Evolutionary conservation across 768 basidiomycete species (phyloP).

Genomic region (Neoboletus subvelutipes): DNA sequence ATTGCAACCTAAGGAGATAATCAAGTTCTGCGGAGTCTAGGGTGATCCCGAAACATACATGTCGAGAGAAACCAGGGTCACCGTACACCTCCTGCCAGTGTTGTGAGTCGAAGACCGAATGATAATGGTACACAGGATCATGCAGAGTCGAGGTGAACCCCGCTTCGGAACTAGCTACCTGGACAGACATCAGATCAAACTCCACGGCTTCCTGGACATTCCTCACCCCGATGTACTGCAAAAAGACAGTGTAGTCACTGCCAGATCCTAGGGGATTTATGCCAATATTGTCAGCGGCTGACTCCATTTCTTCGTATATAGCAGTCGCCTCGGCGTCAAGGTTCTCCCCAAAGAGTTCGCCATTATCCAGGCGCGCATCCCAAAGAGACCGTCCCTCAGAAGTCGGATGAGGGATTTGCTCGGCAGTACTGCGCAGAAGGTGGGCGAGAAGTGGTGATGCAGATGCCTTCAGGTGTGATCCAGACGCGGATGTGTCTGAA

Average conservation of each 20-base stretch:
- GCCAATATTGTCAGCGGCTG: constrained; percentile 36
- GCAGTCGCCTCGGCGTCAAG: constrained; percentile 30
- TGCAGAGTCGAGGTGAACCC: constrained; percentile 36
- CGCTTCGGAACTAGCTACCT: constrained; percentile 37
- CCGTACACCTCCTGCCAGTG: constrained; percentile 73
- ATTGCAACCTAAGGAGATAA: constrained; percentile 51
- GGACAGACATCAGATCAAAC: constrained; percentile 3
- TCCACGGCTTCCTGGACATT: background rate
- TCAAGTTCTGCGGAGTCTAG: constrained; percentile 1
- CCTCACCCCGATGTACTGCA: constrained; percentile 73
- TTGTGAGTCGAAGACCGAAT: constrained; percentile 70
- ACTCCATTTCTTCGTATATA: constrained; percentile 26
- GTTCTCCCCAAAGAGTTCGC: constrained; percentile 38
- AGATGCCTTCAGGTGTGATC: constrained; percentile 46
- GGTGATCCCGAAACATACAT: constrained; percentile 43
- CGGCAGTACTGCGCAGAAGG: constrained; percentile 64
- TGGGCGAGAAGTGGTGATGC: constrained; percentile 85
- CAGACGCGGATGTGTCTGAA: constrained; percentile 54
- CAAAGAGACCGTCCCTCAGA: constrained; percentile 65
- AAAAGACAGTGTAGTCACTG: constrained; percentile 89
- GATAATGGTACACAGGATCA: constrained; percentile 76
- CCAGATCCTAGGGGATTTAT: constrained; percentile 75
- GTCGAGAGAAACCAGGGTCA: constrained; percentile 73
- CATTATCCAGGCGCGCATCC: constrained; percentile 66
- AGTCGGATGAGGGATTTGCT: constrained; percentile 74